Evolutionary conservation across 2,329 filamentous ascomycete genomes (phyloP), one percentile per base, ranked within the genome.

Genomic region (Fusarium sp.): DNA sequence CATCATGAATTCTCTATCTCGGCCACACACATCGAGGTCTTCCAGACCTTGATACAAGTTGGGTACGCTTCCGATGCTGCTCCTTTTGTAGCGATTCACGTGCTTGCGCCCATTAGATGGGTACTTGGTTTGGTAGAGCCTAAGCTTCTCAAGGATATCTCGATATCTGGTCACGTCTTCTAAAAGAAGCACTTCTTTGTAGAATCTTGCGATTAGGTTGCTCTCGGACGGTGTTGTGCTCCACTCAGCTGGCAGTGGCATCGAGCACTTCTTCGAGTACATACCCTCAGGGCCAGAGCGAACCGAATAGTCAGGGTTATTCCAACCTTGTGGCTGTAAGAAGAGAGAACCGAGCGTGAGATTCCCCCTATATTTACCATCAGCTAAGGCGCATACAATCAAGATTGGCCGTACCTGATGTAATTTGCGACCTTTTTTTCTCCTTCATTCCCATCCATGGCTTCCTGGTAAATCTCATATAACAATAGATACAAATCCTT

Each of bases 381-480:
- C 18, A 45, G 41, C 1, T 4, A 3, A 18, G 15, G 18, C 22
- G 7, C 3, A 8, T 3, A 24, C 12, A 28, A 7, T 36, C 31
- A 35, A 28, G 6, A 36, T 20, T 14, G 5, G 10, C 38, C 5
- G 39, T 55, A 55, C 51, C 20, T 55, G 15, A 55, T 13, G 5
- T 24, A n/a, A 6, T 30, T 41, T 6, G 26, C 33, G 16, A 51
- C 15, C 8, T 24, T 39, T 4, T 30, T 36, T 8, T 31, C 15
- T 8, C 26, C 22, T 2, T 50, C 22, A 0, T 4, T 50, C 6
- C n/a, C 30, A 22, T 9, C 30, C 4, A 6, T 12, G 15, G 30
- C 15, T 13, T n/a, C 7, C 1, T 9, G 22, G 9, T 15, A 50
- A 20, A 24, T 4, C 7, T 24, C 16, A 35, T 33, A 50, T 3